These are phyloP conservation scores for Zygoascus biomembranicola DNA, from an alignment of 805 yeast species.

Conservation along the genomic window DNA sequence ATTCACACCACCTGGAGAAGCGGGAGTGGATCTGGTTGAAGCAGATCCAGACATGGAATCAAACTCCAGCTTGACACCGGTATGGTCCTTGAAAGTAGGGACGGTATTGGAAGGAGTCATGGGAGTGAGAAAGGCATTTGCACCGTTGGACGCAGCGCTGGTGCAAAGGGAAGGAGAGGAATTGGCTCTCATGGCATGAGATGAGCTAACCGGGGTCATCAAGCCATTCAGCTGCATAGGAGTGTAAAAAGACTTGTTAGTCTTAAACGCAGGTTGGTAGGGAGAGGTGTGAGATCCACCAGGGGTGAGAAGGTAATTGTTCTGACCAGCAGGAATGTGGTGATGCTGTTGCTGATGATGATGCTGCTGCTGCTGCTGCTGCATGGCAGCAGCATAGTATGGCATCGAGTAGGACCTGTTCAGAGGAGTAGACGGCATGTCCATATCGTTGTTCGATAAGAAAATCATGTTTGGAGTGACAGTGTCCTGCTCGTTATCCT, in stretches of 20 bases:
- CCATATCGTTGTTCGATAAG: slow-evolving; percentile 1
- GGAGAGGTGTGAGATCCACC: not conserved
- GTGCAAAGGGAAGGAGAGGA: not conserved
- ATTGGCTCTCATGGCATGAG: not conserved
- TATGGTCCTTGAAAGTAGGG: slow-evolving; percentile 1
- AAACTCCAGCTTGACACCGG: slow-evolving; percentile 16
- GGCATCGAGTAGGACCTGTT: slow-evolving; percentile 10
- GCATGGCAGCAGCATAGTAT: slow-evolving; percentile 4
- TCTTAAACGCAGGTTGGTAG: not conserved
- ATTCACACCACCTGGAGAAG: slow-evolving; percentile 20
- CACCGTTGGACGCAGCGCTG: not conserved
- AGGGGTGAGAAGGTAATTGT: not conserved
- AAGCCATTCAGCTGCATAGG: slow-evolving; percentile 1
- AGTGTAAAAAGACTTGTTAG: not conserved
- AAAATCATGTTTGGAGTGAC: slow-evolving; percentile 11
- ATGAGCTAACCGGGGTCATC: not conserved
- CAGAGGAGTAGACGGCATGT: slow-evolving; percentile 1
- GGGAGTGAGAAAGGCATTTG: slow-evolving; percentile 10
- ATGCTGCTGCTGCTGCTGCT: not conserved
- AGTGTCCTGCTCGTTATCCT: slow-evolving; percentile 2
- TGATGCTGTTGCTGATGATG: not conserved
- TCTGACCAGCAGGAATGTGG: not conserved
- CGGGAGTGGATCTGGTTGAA: not conserved
- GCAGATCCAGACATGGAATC: not conserved
- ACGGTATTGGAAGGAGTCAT: slow-evolving; percentile 7